Evolutionary conservation across 371 early-diverging fungal genomes (phyloP).

Genomic region (Catenaria anguillulae): DNA sequence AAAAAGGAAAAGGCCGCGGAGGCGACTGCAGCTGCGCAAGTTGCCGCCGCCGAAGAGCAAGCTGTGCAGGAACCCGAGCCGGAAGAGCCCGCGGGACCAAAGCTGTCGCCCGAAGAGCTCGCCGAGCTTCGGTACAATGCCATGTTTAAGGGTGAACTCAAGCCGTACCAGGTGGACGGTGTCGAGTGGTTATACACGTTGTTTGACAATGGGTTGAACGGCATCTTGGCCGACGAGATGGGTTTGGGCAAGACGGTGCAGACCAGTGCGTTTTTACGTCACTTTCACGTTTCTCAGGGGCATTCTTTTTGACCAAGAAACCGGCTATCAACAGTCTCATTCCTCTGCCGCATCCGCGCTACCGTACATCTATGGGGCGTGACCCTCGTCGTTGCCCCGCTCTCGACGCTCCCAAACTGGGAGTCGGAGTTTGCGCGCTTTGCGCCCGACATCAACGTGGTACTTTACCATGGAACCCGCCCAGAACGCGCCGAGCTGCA

Average conservation of each 20-base stretch:
- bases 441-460: slow-evolving; percentile 68
- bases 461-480: slow-evolving; percentile 71
- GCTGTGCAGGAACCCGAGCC: not conserved
- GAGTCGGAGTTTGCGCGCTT: slow-evolving; percentile 83
- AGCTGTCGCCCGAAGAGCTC: no score
- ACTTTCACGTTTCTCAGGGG: no score
- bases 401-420: slow-evolving; percentile 96
- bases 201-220: slow-evolving; percentile 94
- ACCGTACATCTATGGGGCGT: slow-evolving; percentile 47
- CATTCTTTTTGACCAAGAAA: no score
- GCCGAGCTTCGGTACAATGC: not conserved
- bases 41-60: not conserved
- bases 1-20: not conserved
- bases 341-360: not conserved
- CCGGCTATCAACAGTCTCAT: no score
- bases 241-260: slow-evolving; percentile 83
- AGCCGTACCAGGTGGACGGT: slow-evolving; percentile 92
- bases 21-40: not conserved
- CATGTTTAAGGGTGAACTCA: slow-evolving; percentile 40
- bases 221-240: slow-evolving; percentile 44
- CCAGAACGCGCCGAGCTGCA: no score
- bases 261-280: slow-evolving; percentile 30
- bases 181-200: slow-evolving; percentile 96
- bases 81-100: no score
- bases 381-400: slow-evolving; percentile 88